Evolutionary conservation across 495 filamentous ascomycete species (phyloP).

Genomic region (Talaromyces ruber): DNA sequence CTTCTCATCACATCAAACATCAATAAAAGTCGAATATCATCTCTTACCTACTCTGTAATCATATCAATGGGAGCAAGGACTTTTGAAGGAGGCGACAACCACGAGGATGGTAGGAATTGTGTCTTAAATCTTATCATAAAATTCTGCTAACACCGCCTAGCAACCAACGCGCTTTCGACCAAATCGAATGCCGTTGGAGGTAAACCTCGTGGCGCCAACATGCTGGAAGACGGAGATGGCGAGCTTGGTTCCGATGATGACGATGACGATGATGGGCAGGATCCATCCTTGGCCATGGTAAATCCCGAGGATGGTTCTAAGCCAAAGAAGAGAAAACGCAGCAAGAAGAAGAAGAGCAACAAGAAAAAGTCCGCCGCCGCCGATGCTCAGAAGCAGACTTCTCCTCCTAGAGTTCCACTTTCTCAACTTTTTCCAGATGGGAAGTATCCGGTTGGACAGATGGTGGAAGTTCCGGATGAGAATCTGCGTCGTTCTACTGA

Average conservation of each 20-base stretch:
- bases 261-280: conserved; percentile 33
- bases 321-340: conserved; percentile 46
- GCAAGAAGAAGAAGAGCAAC: conserved; percentile 47
- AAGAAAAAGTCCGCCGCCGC: conserved; percentile 20
- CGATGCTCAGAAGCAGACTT: conserved; percentile 34
- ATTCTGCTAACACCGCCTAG: background rate
- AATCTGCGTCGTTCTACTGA: conserved; percentile 49
- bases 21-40: background rate
- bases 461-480: conserved; percentile 35
- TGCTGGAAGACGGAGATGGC: conserved; percentile 33
- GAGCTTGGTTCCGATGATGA: conserved; percentile 40
- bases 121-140: conserved; percentile 5
- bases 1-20: background rate
- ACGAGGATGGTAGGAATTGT: conserved; percentile 13
- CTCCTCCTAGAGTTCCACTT: conserved; percentile 46
- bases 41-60: background rate
- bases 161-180: conserved; percentile 15
- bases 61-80: conserved; percentile 24
- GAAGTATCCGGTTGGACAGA: conserved; percentile 43
- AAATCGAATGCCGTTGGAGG: conserved; percentile 34
- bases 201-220: conserved; percentile 24
- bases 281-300: conserved; percentile 12
- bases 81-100: conserved; percentile 16
- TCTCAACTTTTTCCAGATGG: conserved; percentile 40
- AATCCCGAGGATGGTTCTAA: background rate